A percentile compares a stretch with the other conserved stretches of the same genome.
These are phyloP conservation scores for Diospyros kaki DNA, from an alignment of 148 eudicot genomes.

Conservation along the genomic window DNA sequence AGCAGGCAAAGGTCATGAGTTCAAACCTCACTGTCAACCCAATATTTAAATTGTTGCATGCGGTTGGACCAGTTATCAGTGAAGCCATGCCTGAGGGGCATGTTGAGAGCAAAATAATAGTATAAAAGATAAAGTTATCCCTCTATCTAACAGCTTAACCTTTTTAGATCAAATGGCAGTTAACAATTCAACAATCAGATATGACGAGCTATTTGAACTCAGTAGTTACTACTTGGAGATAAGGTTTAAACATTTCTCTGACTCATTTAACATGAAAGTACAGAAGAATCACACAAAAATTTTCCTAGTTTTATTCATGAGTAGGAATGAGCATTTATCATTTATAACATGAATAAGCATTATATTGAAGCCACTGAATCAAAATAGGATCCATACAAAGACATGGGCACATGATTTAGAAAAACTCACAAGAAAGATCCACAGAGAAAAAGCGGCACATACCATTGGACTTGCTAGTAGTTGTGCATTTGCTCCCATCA, in stretches of 20 bases:
- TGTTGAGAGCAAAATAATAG: too few species aligned
- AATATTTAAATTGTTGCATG: too few species aligned
- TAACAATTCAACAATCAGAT: too few species aligned
- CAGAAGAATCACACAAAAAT: neutral
- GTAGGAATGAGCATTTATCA: slow-evolving; percentile 7
- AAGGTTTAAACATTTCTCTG: neutral
- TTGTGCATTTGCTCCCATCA: slow-evolving; percentile 14
- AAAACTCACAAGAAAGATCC: slow-evolving; percentile 5
- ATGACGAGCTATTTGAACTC: too few species aligned
- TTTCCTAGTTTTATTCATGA: too few species aligned
- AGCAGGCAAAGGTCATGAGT: too few species aligned
- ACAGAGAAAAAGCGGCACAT: slow-evolving; percentile 16
- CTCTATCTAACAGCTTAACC: too few species aligned
- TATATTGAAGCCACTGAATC: neutral
- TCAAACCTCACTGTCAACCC: too few species aligned
- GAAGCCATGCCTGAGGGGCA: too few species aligned
- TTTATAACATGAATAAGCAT: neutral
- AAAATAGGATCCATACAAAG: slow-evolving; percentile 5
- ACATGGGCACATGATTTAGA: neutral
- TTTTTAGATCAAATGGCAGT: too few species aligned
- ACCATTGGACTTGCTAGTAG: slow-evolving; percentile 38
- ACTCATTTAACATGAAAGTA: neutral
- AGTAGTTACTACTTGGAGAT: neutral
- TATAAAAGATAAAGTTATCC: too few species aligned
- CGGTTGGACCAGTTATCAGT: too few species aligned